Base-by-base conservation (phyloP, 208 protist species). In the Sergeia podlipaevii region DNA sequence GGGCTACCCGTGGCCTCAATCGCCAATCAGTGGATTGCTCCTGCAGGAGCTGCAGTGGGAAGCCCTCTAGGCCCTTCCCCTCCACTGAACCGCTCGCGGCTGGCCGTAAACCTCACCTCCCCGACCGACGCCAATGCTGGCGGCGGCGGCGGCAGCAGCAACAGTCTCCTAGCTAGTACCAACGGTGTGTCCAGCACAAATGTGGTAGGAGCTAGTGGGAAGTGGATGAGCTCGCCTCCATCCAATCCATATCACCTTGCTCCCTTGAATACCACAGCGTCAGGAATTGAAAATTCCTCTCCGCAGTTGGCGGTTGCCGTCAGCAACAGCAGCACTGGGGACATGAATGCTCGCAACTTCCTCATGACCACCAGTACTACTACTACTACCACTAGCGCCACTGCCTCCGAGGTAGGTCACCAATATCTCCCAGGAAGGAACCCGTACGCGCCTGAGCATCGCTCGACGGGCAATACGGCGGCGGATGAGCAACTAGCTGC, bases 401-500 rank as follows among this genome's bases (percentile, higher is more conserved):
- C 21, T 13, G 4, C 53, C 15, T 5, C 33, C 28, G 4, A 30
- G 21, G 15, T 11, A 6, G 5, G 15, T 15, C 38, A n/a, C 4
- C 24, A 20, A 21, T 24, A 5, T 17, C 38, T 18, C 5, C 21
- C 17, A 23, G 13, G 8, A n/a, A 73, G 36, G 24, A 89, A 89
- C 52, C 81, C 74, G 18, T 89, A 77, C 41, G 74, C 77, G 32
- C 61, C 81, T 6, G 54, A 69, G 42, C 68, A 85, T 24, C 85
- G 66, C 11, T 89, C 82, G 4, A 93, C 86, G 1, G 86, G 86
- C 15, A 85, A 91, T 56, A 52, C 63, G 5, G 77, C 71, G 0
- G 86, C 86, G 1, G 86, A 93, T 54, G 80, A 75, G 34, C 74
- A 91, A 55, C 70, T 93, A 13, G 82, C 81, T 30, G 74, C 60